Conservation (phyloP, 257 asterid species). For the Solanum medicagineum region DNA sequence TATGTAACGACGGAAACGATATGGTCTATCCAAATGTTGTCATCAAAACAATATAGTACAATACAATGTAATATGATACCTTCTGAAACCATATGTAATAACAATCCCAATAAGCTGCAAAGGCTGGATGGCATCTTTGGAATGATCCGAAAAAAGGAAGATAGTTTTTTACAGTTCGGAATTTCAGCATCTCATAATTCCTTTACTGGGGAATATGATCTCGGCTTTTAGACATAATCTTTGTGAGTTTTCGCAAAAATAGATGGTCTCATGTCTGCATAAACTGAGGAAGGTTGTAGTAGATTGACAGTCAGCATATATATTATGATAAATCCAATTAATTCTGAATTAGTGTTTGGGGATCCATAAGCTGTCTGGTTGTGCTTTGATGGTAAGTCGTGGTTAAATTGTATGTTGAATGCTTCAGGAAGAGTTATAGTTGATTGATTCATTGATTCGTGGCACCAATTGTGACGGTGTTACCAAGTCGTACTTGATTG, state of each 20-base stretch:
- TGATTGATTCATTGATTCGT: background rate
- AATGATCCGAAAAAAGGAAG: background rate
- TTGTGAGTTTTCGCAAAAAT: background rate
- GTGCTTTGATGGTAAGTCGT: background rate
- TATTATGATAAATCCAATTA: background rate
- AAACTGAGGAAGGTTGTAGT: background rate
- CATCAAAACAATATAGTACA: too few relatives aligned
- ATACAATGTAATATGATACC: too few relatives aligned
- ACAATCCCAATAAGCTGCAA: too few relatives aligned
- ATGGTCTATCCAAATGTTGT: too few relatives aligned
- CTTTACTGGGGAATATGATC: background rate
- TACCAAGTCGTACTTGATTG: background rate
- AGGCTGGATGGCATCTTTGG: background rate
- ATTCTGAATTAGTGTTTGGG: background rate
- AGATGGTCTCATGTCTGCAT: background rate
- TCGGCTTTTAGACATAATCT: background rate
- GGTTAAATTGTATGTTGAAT: background rate
- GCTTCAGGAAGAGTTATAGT: slow-evolving; percentile 56
- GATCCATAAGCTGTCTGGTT: background rate
- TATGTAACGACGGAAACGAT: too few relatives aligned
- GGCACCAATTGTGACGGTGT: background rate
- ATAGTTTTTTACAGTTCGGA: background rate
- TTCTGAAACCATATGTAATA: too few relatives aligned
- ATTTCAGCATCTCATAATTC: background rate
- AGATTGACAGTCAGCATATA: background rate